phyloP scores from a whole-genome alignment of 1,284 basidiomycete species.

The Stygiomarasmius scandens region DNA sequence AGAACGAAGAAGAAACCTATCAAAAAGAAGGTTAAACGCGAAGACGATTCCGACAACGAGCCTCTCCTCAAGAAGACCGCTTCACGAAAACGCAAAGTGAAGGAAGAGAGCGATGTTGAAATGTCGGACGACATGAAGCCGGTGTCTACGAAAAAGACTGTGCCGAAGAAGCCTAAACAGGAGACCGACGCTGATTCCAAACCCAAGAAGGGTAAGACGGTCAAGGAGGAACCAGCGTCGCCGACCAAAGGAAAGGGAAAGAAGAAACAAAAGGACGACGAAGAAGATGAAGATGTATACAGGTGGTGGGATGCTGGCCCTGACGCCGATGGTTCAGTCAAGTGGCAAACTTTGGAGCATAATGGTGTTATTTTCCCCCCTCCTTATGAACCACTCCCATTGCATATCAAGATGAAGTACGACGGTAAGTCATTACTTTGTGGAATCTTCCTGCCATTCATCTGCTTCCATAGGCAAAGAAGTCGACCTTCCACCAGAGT shows the following conservation, averaged over 20 bases:
- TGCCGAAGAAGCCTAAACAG: slow-evolving; percentile 26
- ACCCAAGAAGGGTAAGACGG: slow-evolving; percentile 38
- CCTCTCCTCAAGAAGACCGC: slow-evolving; percentile 46
- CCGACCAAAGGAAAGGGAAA: slow-evolving; percentile 48
- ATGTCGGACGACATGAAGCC: slow-evolving; percentile 49
- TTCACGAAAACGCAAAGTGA: slow-evolving; percentile 54
- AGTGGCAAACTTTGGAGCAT: slow-evolving; percentile 95
- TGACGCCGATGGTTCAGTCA: slow-evolving; percentile 75
- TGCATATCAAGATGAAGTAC: slow-evolving; percentile 93
- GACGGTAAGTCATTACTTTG: slow-evolving; percentile 60
- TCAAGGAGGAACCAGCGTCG: slow-evolving; percentile 37
- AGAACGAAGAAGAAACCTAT: slow-evolving; percentile 50
- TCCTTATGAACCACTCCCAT: slow-evolving; percentile 87
- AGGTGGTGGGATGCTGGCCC: slow-evolving; percentile 80
- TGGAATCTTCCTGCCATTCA: slow-evolving; percentile 20
- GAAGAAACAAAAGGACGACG: slow-evolving; percentile 54
- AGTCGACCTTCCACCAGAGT: slow-evolving; percentile 80
- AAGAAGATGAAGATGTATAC: slow-evolving; percentile 67
- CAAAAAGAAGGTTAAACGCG: slow-evolving; percentile 71
- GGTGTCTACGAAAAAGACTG: slow-evolving; percentile 33
- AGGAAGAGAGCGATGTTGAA: slow-evolving; percentile 55
- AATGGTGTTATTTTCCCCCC: slow-evolving; percentile 96
- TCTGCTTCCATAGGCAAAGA: slow-evolving; percentile 59
- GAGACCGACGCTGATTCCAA: slow-evolving; percentile 17
- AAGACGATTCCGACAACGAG: slow-evolving; percentile 52